Evolutionary conservation across 108 stramenopile species (phyloP), one percentile per base, ranked within the genome.

Genomic region (Parietichytrium sp.): DNA sequence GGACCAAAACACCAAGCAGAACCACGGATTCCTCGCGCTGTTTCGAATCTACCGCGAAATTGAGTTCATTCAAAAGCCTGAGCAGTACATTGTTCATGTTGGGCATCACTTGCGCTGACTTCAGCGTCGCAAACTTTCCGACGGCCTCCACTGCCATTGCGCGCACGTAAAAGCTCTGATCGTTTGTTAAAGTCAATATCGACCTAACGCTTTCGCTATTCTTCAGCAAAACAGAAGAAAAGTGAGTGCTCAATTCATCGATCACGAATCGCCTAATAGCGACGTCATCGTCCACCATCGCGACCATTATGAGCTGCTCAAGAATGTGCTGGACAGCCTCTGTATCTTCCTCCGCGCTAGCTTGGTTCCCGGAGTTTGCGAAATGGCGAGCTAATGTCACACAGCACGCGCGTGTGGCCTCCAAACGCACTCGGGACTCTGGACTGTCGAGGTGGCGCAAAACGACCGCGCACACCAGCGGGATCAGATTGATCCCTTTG

Each of bases 11-110:
- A 25, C 61, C 61, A 27, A 72, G 61, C 10, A 72, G 33, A 33
- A 72, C 25, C n/a, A 72, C 61, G 6, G 61, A 72, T 42, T 72
- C 61, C 20, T 72, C 61, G 10, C 61, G 33, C 12, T 72, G 61
- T n/a, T 72, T 72, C 6, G 61, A 42, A 10, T 72, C 61, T 16
- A 72, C 61, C n/a, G 61, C 61, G 45, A 72, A 72, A 27, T 72
- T 72, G 29, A 72, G 61, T 42, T 72, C 61, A 27, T 72, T 72
- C 16, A 72, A 42, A 20, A 45, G 61, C 23, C 61, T 33, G 2
- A 72, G 45, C 20, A 72, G 61, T 42, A 72, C 33, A 7, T n/a
- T 20, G 20, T 72, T 33, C 15, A 72, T 42, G 6, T 33, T 45
- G 10, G 61, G 61, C 61, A 72, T 72, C 10, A 72, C 20, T 6